Evolutionary conservation across 176 grass and related monocot genomes (phyloP).

Genomic region (Carex scoparia): DNA sequence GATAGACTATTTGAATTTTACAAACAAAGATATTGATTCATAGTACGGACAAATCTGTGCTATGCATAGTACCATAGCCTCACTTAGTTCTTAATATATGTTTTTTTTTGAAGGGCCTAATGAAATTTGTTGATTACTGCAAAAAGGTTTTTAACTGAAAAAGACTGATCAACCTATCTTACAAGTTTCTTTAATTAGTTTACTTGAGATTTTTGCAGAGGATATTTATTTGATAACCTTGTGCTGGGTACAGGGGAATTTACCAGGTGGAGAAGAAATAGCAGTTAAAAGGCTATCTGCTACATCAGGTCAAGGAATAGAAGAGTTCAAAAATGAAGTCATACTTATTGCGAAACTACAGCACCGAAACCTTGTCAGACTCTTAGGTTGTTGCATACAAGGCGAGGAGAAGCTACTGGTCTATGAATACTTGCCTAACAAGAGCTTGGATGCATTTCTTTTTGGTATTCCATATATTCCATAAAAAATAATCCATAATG

Average conservation of each 20-base stretch:
- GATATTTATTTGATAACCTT: background rate
- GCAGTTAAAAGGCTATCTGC: conserved; percentile 34
- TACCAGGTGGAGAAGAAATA: conserved; percentile 31
- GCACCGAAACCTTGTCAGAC: conserved; percentile 36
- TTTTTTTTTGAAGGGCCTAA: background rate
- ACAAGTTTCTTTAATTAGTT: background rate
- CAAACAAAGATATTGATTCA: no score
- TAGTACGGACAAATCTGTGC: no score
- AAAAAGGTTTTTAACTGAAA: background rate
- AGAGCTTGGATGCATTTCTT: conserved; percentile 37
- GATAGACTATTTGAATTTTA: no score
- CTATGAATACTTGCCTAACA: conserved; percentile 40
- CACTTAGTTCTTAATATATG: background rate
- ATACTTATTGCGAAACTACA: conserved; percentile 40
- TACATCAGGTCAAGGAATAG: conserved; percentile 31
- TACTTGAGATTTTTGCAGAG: no score
- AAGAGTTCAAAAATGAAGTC: conserved; percentile 42
- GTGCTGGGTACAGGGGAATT: conserved; percentile 6
- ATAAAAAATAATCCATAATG: no score
- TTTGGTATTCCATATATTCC: conserved; percentile 36
- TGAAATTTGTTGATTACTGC: no score
- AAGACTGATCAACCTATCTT: background rate
- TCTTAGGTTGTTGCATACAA: conserved; percentile 35
- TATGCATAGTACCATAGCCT: no score
- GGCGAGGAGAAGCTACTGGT: conserved; percentile 26